Evolutionary conservation across 2,329 filamentous ascomycete species (phyloP), one percentile per base, ranked within the genome.

Genomic region (Neocucurbitaria cava): DNA sequence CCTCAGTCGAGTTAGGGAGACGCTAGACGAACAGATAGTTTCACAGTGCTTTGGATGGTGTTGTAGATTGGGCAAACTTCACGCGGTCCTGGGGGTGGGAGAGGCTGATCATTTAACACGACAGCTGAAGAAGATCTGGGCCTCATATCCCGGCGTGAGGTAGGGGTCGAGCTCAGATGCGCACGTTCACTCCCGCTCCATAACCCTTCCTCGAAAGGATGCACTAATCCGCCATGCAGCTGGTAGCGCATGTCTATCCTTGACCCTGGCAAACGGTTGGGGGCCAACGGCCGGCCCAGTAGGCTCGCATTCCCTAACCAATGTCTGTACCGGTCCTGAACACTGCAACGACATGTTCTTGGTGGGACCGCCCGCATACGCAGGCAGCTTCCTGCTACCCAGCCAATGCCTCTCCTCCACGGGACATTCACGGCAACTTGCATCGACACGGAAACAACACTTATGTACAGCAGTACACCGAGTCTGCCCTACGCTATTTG

Each of bases 121-220:
- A 58, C 48, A 50, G 56, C 62, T 59, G 61, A 56, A 56, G 54
- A 51, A 56, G 54, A 51, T 54, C 50, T 46, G 18, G 56, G 39
- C 54, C 60, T 63, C 54, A 53, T 54, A 65, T 52, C 47, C 51
- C 42, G 51, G 46, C 49, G 15, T 33, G 41, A 40, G 30, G 41
- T 56, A 47, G 39, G 56, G 41, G 43, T 54, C 33, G 30, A 55
- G 57, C 57, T 50, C 35, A 49, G 47, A 62, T 15, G 49, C 43
- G 61, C 59, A 58, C 59, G 59, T 56, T 58, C 56, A 51, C 54
- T 58, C n/a, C 52, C 47, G 52, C 55, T 13, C 49, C 13, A 33
- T 42, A 43, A 44, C 53, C 58, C 44, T 58, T 36, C 50, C 48
- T 35, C 26, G 54, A 52, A 24, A 44, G 38, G 41, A 40, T 15